Evolutionary conservation across 495 filamentous ascomycete genomes (phyloP), one percentile per base, ranked within the genome.

Genomic region (Aspergillus wentii): DNA sequence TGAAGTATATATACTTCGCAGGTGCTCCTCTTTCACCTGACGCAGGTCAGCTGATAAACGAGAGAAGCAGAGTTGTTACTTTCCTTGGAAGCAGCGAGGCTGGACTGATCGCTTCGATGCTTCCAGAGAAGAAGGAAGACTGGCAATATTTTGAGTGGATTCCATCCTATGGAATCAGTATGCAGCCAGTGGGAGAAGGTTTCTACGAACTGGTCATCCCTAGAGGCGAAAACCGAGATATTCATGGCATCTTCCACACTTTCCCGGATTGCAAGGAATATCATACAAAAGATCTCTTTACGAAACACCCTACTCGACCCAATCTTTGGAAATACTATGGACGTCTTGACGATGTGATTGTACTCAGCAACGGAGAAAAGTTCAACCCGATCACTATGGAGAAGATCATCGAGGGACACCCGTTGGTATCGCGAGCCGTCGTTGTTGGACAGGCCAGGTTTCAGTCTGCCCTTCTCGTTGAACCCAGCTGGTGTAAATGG

Each of bases 331-430:
- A 56, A 9, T 76, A 72, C 37, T 43, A 52, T 16, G 73, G 76
- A 4, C 65, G 80, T 8, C 44, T 55, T 1, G 80, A 85, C 43
- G 79, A 80, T 50, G 59, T 82, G 33, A 76, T 85, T 34, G 78
- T 82, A 2, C 72, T 83, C 39, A 70, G 64, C 11, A 83, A 75
- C 51, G 80, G 78, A 18, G 76, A 83, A 51, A 85, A 82, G 54
- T 46, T 78, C 3, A 81, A 81, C 46, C 79, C 80, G 0, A 52
- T 74, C 5, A 56, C 61, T 1, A 69, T 80, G 16, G 79, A 85
- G 39, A 42, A 51, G 10, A 57, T 50, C 3, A 40, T 82, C 8
- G 40, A 44, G 18, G 54, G 44, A 7, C 68, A 76, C 41, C 65
- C 74, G 1, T 41, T 45, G 2, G 52, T 83, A 16, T 54, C 51